Conservation (phyloP, 1,284 basidiomycete genomes). For the Malassezia nana region DNA sequence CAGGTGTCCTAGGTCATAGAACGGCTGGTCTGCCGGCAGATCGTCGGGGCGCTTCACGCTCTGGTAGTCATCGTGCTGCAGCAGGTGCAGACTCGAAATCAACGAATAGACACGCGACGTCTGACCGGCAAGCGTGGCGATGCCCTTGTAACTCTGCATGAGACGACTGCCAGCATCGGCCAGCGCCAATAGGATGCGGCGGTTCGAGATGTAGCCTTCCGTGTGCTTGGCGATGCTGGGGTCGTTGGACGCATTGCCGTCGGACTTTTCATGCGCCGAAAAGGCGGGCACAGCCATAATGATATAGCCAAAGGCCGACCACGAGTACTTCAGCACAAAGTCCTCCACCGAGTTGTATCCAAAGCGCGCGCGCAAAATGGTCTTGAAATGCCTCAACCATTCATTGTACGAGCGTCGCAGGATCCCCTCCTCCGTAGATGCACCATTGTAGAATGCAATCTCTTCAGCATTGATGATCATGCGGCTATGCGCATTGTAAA, state of each 20-base stretch:
- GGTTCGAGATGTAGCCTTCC: constrained; percentile 76
- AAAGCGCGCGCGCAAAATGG: constrained; percentile 68
- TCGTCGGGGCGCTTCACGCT: constrained; percentile 34
- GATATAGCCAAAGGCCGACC: constrained; percentile 46
- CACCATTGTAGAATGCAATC: constrained; percentile 90
- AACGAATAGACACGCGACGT: constrained; percentile 82
- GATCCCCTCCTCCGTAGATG: constrained; percentile 71
- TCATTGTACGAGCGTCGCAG: constrained; percentile 67
- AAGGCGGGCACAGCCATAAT: constrained; percentile 46
- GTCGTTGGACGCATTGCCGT: not conserved
- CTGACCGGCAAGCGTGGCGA: constrained; percentile 83
- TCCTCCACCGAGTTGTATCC: constrained; percentile 47
- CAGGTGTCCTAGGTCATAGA: constrained; percentile 48
- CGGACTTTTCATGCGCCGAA: constrained; percentile 18
- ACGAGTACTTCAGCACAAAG: constrained; percentile 48
- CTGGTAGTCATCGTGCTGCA: constrained; percentile 43
- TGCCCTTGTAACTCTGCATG: constrained; percentile 73
- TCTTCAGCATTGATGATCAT: constrained; percentile 87
- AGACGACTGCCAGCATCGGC: constrained; percentile 87
- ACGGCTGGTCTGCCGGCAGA: constrained; percentile 25
- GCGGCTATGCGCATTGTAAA: constrained; percentile 73
- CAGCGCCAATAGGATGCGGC: constrained; percentile 72
- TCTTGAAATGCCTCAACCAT: constrained; percentile 78
- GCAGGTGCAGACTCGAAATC: constrained; percentile 66
- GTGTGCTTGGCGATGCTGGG: constrained; percentile 55